These are phyloP conservation scores for Wickerhamomyces kurtzmanii DNA, from an alignment of 805 yeast genomes.

Conservation along the genomic window DNA sequence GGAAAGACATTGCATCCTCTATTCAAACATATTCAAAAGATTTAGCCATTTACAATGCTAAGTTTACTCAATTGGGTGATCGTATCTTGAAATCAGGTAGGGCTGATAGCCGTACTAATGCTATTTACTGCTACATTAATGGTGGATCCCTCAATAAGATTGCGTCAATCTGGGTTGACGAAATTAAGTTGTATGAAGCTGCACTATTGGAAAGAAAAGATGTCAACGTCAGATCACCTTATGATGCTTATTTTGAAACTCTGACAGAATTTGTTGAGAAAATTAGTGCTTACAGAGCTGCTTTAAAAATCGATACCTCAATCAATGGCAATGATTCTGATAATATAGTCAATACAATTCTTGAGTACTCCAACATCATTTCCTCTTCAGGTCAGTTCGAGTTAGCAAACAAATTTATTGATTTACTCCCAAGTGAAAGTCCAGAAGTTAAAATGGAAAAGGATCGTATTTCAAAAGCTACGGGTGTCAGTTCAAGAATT, in stretches of 20 bases:
- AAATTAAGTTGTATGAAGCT: slow-evolving; percentile 41
- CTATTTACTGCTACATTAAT: slow-evolving; percentile 68
- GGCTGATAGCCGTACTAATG: slow-evolving; percentile 53
- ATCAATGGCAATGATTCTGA: slow-evolving; percentile 15
- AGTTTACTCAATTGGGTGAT: slow-evolving; percentile 67
- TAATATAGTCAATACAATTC: slow-evolving; percentile 36
- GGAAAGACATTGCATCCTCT: slow-evolving; percentile 76
- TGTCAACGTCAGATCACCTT: slow-evolving; percentile 53
- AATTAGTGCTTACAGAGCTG: slow-evolving; percentile 61
- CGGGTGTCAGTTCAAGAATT: slow-evolving; percentile 22
- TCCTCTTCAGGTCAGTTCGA: slow-evolving; percentile 80
- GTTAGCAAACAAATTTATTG: slow-evolving; percentile 62
- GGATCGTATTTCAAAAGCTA: slow-evolving; percentile 69
- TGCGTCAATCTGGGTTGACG: slow-evolving; percentile 76
- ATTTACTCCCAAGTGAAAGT: slow-evolving; percentile 62
- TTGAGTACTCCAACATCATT: slow-evolving; percentile 75
- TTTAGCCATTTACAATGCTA: slow-evolving; percentile 36
- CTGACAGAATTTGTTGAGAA: slow-evolving; percentile 78
- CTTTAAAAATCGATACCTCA: slow-evolving; percentile 23
- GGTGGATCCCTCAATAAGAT: slow-evolving; percentile 77
- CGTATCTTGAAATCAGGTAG: slow-evolving; percentile 45
- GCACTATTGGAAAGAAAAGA: slow-evolving; percentile 25
- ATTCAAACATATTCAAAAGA: slow-evolving; percentile 47
- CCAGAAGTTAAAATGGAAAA: slow-evolving; percentile 66
- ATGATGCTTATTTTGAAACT: slow-evolving; percentile 78